phyloP scores from a whole-genome alignment of 2,329 filamentous ascomycete species.

The Fonsecaea erecta region DNA sequence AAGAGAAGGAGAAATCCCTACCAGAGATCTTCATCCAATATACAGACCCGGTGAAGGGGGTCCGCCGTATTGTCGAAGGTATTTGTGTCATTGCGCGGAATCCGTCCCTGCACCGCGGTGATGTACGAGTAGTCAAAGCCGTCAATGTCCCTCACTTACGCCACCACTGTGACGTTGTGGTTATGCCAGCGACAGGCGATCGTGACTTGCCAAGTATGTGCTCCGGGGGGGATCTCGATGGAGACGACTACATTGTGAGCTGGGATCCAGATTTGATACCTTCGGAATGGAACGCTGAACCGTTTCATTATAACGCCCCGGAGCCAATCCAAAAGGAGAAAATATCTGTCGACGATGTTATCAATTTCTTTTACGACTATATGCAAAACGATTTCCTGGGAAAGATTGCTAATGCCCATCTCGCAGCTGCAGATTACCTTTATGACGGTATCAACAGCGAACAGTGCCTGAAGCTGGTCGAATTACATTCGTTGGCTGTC shows the following conservation, averaged over 20 bases:
- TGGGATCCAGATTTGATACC: slow-evolving; percentile 83
- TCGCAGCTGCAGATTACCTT: slow-evolving; percentile 73
- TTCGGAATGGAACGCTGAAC: slow-evolving; percentile 67
- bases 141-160: slow-evolving; percentile 73
- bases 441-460: slow-evolving; percentile 66
- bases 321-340: slow-evolving; percentile 63
- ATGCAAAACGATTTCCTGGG: slow-evolving; percentile 88
- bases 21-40: slow-evolving; percentile 92
- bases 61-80: slow-evolving; percentile 71
- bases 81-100: slow-evolving; percentile 87
- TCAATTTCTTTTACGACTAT: slow-evolving; percentile 84
- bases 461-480: slow-evolving; percentile 75
- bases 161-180: slow-evolving; percentile 82
- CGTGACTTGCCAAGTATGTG: slow-evolving; percentile 90
- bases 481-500: slow-evolving; percentile 85
- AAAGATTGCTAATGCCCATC: slow-evolving; percentile 78
- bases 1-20: slow-evolving; percentile 58
- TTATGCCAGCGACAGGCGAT: slow-evolving; percentile 83
- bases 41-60: slow-evolving; percentile 58
- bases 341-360: slow-evolving; percentile 74
- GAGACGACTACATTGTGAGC: slow-evolving; percentile 92
- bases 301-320: slow-evolving; percentile 75
- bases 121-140: slow-evolving; percentile 84
- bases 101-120: slow-evolving; percentile 89
- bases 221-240: slow-evolving; percentile 92